A percentile compares a stretch with the other conserved stretches of the same genome.
Conservation (phyloP, 2,329 filamentous ascomycete genomes). For the Trichothecium roseum region DNA sequence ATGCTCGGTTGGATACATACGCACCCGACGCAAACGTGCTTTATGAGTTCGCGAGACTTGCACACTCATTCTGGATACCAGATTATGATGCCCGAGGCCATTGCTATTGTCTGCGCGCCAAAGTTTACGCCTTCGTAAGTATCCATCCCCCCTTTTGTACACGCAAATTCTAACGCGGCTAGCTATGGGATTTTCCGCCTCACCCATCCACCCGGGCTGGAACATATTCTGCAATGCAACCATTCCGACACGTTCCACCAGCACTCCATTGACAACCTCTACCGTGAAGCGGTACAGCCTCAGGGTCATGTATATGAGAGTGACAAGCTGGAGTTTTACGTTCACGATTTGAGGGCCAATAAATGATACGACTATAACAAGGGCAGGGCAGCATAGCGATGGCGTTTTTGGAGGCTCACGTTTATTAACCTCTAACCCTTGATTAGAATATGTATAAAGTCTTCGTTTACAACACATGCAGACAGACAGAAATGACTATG, state of each 20-base stretch:
- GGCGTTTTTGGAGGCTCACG: conserved; percentile 1
- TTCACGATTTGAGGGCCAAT: conserved; percentile 39
- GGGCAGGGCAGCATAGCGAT: conserved; percentile 3
- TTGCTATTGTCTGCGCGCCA: conserved; percentile 93
- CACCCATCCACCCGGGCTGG: conserved; percentile 84
- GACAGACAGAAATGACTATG: too few relatives aligned
- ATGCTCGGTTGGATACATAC: conserved; percentile 97
- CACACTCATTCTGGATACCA: conserved; percentile 94
- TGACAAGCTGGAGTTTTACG: conserved; percentile 49
- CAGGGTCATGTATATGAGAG: conserved; percentile 61
- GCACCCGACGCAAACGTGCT: conserved; percentile 91
- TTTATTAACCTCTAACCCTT: too few relatives aligned
- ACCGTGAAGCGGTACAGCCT: conserved; percentile 61
- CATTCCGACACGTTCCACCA: conserved; percentile 79
- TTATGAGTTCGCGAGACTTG: conserved; percentile 89
- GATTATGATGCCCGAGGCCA: conserved; percentile 90
- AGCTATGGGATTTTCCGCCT: conserved; percentile 89
- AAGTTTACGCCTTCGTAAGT: conserved; percentile 65
- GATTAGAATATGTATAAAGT: too few relatives aligned
- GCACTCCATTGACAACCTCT: conserved; percentile 56
- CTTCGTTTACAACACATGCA: too few relatives aligned
- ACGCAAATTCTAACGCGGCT: conserved; percentile 2
- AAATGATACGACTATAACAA: too few relatives aligned
- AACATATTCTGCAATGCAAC: conserved; percentile 71
- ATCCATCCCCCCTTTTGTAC: background rate